These are phyloP conservation scores for Ascobolus immersus DNA, from an alignment of 495 filamentous ascomycete genomes.

Conservation along the genomic window DNA sequence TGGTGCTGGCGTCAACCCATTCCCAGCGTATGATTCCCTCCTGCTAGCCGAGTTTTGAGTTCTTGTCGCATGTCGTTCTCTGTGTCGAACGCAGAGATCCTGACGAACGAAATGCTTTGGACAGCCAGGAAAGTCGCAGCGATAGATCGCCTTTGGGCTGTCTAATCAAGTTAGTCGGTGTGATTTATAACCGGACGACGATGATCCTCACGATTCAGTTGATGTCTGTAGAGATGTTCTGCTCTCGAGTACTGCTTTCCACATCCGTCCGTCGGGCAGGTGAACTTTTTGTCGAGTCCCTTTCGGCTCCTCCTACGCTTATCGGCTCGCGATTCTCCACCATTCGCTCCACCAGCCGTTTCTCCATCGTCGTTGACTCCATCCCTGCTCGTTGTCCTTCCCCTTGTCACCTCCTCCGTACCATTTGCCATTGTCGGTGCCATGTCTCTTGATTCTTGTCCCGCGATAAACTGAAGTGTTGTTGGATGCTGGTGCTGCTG, in stretches of 20 bases:
- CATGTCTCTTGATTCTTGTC: too few relatives aligned
- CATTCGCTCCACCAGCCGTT: too few relatives aligned
- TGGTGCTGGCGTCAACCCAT: too few relatives aligned
- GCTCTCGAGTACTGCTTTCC: slow-evolving; percentile 91
- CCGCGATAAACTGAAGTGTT: too few relatives aligned
- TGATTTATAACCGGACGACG: slow-evolving; percentile 1
- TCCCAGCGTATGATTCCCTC: too few relatives aligned
- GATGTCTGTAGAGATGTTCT: slow-evolving; percentile 90
- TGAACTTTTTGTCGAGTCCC: slow-evolving; percentile 79
- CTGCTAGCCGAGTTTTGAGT: too few relatives aligned
- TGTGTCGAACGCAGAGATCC: slow-evolving; percentile 78
- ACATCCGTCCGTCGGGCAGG: slow-evolving; percentile 69
- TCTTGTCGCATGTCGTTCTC: slow-evolving; percentile 83
- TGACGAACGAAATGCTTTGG: slow-evolving; percentile 77
- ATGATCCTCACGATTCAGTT: slow-evolving; percentile 57
- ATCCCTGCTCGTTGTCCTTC: too few relatives aligned
- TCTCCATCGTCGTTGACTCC: too few relatives aligned
- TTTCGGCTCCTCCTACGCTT: slow-evolving; percentile 70
- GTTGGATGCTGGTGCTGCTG: too few relatives aligned
- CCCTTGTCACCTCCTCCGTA: too few relatives aligned
- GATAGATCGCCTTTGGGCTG: slow-evolving; percentile 78
- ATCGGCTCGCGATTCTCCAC: too few relatives aligned
- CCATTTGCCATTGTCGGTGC: too few relatives aligned
- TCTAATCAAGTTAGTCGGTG: slow-evolving; percentile 23
- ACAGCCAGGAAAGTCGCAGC: slow-evolving; percentile 83